Conservation (phyloP, 805 yeast species). For the Tetrapisispora fleetii region DNA sequence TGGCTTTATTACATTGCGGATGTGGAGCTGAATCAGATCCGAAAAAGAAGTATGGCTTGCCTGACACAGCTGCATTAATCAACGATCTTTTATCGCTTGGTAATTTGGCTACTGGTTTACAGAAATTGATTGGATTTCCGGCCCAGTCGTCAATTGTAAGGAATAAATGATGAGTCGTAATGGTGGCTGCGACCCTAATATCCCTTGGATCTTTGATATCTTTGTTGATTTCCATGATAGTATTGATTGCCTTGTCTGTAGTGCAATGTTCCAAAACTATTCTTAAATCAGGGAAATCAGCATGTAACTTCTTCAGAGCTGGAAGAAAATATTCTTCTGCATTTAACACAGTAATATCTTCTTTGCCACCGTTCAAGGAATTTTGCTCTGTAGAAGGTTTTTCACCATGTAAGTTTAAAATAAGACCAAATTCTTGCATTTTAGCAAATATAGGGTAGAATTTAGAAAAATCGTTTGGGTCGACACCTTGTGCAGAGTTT, state of each 20-base stretch:
- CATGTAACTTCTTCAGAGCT: constrained; percentile 66
- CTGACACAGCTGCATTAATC: constrained; percentile 80
- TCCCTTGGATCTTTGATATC: constrained; percentile 27
- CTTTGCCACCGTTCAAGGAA: constrained; percentile 35
- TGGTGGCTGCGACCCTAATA: constrained; percentile 74
- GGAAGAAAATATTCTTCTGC: constrained; percentile 93
- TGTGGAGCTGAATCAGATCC: constrained; percentile 99
- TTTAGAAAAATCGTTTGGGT: constrained; percentile 78
- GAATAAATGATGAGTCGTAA: constrained; percentile 90
- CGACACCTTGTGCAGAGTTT: constrained; percentile 84
- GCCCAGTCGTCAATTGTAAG: constrained; percentile 94
- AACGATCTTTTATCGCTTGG: constrained; percentile 78
- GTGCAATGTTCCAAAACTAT: constrained; percentile 94
- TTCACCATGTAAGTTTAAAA: constrained; percentile 91
- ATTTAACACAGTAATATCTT: constrained; percentile 78
- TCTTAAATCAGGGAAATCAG: constrained; percentile 74
- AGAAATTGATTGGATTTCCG: constrained; percentile 87
- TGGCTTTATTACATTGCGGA: constrained; percentile 68
- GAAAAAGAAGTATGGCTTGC: constrained; percentile 85
- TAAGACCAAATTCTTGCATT: constrained; percentile 68
- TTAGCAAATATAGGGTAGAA: constrained; percentile 87
- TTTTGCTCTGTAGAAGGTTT: constrained; percentile 48
- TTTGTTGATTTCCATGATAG: constrained; percentile 56
- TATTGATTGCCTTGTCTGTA: constrained; percentile 75
- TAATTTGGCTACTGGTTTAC: constrained; percentile 95